These are phyloP conservation scores for Diplocarpon mali DNA, from an alignment of 2,329 filamentous ascomycete species.

Conservation along the genomic window DNA sequence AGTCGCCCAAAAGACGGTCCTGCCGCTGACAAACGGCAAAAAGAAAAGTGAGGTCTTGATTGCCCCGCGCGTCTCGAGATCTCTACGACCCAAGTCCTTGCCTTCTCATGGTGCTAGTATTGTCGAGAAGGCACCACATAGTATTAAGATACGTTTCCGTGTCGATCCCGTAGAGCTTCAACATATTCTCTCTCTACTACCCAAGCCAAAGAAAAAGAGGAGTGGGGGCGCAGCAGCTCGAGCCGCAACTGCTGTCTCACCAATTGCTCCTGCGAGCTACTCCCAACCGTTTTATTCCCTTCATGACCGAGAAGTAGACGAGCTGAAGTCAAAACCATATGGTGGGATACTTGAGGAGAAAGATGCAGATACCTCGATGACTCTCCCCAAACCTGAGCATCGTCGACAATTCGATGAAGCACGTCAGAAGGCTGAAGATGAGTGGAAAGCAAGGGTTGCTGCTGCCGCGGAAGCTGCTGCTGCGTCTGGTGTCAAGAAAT, in stretches of 20 bases:
- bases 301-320: slow-evolving; percentile 79
- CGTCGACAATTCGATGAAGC: slow-evolving; percentile 81
- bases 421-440: slow-evolving; percentile 81
- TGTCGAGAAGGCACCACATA: slow-evolving; percentile 23
- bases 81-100: slow-evolving; percentile 40
- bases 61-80: slow-evolving; percentile 40
- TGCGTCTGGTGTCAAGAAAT: slow-evolving; percentile 50
- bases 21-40: slow-evolving; percentile 14
- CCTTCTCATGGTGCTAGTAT: slow-evolving; percentile 32
- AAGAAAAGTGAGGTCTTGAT: slow-evolving; percentile 13
- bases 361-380: slow-evolving; percentile 86
- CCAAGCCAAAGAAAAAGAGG: slow-evolving; percentile 39
- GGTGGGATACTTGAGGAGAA: slow-evolving; percentile 82
- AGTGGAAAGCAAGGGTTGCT: slow-evolving; percentile 65
- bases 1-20: slow-evolving; percentile 4
- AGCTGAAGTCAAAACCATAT: slow-evolving; percentile 86
- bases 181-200: slow-evolving; percentile 46
- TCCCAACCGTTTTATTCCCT: slow-evolving; percentile 79
- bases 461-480: slow-evolving; percentile 56
- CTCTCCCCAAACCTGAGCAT: slow-evolving; percentile 69
- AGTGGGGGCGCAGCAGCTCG: slow-evolving; percentile 28
- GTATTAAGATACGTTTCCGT: slow-evolving; percentile 46
- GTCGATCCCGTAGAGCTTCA: slow-evolving; percentile 47
- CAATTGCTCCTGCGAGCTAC: slow-evolving; percentile 35
- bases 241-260: slow-evolving; percentile 28